Evolutionary conservation across 805 yeast genomes (phyloP).

Genomic region (Yamadazyma insecticola): DNA sequence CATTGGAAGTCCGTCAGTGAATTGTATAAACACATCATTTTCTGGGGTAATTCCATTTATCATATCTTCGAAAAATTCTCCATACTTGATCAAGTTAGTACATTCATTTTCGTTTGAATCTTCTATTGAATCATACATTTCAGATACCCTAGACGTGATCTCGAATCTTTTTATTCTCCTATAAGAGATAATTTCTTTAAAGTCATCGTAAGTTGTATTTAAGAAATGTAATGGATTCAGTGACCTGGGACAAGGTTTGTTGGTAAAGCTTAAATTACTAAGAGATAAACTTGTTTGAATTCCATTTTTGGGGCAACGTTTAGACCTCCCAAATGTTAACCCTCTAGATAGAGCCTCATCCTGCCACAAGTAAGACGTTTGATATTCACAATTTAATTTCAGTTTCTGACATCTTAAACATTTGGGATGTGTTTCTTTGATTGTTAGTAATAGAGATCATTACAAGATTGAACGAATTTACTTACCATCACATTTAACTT

Average conservation of each 20-base stretch:
- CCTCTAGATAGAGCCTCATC: conserved; percentile 33
- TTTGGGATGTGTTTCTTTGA: conserved; percentile 22
- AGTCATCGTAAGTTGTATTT: conserved; percentile 15
- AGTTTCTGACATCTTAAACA: conserved; percentile 26
- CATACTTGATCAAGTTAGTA: too few relatives aligned
- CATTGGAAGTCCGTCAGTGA: too few relatives aligned
- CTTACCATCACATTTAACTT: conserved; percentile 15
- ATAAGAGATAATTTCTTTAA: too few relatives aligned
- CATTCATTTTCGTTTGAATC: too few relatives aligned
- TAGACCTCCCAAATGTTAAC: conserved; percentile 33
- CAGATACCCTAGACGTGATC: too few relatives aligned
- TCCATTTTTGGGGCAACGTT: conserved; percentile 9
- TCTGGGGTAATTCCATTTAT: too few relatives aligned
- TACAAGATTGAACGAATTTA: too few relatives aligned
- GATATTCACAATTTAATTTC: conserved; percentile 15
- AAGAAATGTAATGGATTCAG: conserved; percentile 12
- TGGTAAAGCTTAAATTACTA: conserved; percentile 6
- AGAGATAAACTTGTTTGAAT: conserved; percentile 4
- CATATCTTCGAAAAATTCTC: too few relatives aligned
- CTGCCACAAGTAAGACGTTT: conserved; percentile 24
- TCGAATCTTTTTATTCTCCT: too few relatives aligned
- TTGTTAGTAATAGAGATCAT: not conserved
- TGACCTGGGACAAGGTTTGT: conserved; percentile 8
- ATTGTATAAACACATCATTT: too few relatives aligned
- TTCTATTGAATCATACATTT: not conserved